Percentiles rank a stretch among this genome's conserved stretches.
Conservation (phyloP, 768 basidiomycete genomes). For the Gloeophyllum trabeum region DNA sequence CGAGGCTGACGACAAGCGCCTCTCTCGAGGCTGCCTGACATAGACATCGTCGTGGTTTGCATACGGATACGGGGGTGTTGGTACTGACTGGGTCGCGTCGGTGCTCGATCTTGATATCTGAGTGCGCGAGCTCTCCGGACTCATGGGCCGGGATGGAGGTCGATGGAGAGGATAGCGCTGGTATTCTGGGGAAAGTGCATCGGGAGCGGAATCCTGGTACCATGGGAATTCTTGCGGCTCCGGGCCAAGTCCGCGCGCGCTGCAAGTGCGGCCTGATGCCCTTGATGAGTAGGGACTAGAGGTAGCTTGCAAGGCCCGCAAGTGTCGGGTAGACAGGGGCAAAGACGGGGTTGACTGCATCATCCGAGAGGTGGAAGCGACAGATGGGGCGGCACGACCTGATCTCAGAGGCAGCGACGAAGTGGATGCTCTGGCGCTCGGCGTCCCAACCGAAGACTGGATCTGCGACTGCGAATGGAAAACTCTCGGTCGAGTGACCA, state of each 20-base stretch:
- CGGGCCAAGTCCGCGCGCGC: no score
- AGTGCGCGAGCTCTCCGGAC: constrained; percentile 41
- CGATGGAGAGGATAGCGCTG: constrained; percentile 14
- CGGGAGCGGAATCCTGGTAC: not conserved
- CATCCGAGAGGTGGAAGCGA: no score
- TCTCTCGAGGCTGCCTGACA: constrained; percentile 10
- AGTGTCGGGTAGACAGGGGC: not conserved
- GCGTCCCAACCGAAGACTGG: constrained; percentile 14
- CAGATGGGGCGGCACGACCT: no score
- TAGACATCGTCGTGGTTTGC: constrained; percentile 10
- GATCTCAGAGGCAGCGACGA: no score
- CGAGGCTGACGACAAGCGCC: constrained; percentile 23
- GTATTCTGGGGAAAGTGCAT: not conserved
- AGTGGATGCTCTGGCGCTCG: not conserved
- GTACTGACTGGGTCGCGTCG: constrained; percentile 29
- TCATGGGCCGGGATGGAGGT: constrained; percentile 23
- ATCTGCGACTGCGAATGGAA: constrained; percentile 79
- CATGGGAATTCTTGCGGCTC: not conserved
- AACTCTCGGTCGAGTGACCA: constrained; percentile 74
- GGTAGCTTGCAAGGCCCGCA: not conserved
- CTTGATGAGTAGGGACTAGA: not conserved
- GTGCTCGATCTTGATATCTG: constrained; percentile 34
- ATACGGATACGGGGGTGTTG: constrained; percentile 32
- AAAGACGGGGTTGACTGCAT: no score
- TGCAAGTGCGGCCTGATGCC: no score